phyloP scores from a whole-genome alignment of 371 early-diverging fungal species.

The Dichotomocladium elegans region DNA sequence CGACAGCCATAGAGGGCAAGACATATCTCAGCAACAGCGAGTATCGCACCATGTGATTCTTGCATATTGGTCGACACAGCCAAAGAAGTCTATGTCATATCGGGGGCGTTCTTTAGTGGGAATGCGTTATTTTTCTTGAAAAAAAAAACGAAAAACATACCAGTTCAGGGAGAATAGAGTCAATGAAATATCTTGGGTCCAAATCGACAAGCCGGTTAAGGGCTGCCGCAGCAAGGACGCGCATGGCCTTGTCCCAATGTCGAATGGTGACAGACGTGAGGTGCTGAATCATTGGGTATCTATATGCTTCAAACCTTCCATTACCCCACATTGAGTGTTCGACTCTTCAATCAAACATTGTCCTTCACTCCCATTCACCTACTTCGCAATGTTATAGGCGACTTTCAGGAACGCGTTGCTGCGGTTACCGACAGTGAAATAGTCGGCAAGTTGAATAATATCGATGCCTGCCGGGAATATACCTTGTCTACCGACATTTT shows the following conservation, averaged over 20 bases:
- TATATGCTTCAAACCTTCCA: conserved; percentile 72
- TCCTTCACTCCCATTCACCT: conserved; percentile 15
- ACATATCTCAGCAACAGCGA: conserved; percentile 70
- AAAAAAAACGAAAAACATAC: conserved; percentile 13
- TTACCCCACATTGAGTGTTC: too few relatives aligned
- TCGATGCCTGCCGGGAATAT: conserved; percentile 93
- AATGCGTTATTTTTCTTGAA: background rate
- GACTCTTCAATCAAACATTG: background rate
- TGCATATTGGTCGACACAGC: conserved; percentile 58
- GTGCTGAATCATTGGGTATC: conserved; percentile 69
- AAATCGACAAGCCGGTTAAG: conserved; percentile 59
- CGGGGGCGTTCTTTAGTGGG: too few relatives aligned
- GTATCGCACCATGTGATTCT: conserved; percentile 74
- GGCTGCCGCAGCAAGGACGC: conserved; percentile 72
- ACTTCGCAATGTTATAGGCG: conserved; percentile 69
- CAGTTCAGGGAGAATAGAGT: conserved; percentile 37
- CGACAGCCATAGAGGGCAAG: conserved; percentile 47
- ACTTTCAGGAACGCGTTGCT: conserved; percentile 67
- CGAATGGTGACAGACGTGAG: conserved; percentile 52
- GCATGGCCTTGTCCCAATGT: conserved; percentile 88
- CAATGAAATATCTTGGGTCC: conserved; percentile 55
- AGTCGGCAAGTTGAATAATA: conserved; percentile 87
- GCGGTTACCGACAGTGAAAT: conserved; percentile 86
- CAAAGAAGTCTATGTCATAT: conserved; percentile 48
- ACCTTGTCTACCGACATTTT: conserved; percentile 92